phyloP scores from a whole-genome alignment of 2,329 filamentous ascomycete species.

The Beauveria australis region DNA sequence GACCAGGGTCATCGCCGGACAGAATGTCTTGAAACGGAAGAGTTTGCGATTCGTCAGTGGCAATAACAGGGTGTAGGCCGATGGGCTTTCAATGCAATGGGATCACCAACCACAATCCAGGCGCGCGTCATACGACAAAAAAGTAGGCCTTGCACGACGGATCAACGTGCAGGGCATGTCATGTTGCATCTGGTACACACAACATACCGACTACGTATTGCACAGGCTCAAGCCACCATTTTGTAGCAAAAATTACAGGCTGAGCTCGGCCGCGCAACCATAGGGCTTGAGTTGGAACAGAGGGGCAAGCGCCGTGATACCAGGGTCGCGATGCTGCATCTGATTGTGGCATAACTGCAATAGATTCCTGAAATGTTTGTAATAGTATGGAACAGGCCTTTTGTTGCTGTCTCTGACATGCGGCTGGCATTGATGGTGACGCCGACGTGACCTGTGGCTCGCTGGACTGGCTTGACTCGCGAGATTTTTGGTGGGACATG shows the following conservation, averaged over 20 bases:
- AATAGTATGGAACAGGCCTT: neutral
- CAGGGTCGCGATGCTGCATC: neutral
- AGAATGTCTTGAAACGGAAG: slow-evolving; percentile 10
- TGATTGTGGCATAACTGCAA: neutral
- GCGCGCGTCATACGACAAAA: neutral
- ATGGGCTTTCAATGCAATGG: neutral
- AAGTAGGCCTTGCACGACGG: neutral
- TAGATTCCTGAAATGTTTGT: no score
- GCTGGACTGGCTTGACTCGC: neutral
- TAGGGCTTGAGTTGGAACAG: neutral
- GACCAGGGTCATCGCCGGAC: neutral
- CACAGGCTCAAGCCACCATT: neutral
- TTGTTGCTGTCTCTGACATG: neutral
- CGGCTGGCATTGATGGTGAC: neutral
- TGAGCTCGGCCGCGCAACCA: neutral
- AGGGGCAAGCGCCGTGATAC: neutral
- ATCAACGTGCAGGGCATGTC: neutral
- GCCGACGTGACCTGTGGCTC: neutral
- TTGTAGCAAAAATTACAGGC: neutral
- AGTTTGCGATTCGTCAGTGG: slow-evolving; percentile 1
- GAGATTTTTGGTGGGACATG: neutral
- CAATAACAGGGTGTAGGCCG: neutral
- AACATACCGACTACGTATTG: neutral
- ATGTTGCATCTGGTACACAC: neutral
- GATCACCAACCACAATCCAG: neutral